Percentiles rank a stretch among this genome's conserved stretches.
Evolutionary conservation across 768 basidiomycete species (phyloP).

Genomic region (Lentinula edodes): DNA sequence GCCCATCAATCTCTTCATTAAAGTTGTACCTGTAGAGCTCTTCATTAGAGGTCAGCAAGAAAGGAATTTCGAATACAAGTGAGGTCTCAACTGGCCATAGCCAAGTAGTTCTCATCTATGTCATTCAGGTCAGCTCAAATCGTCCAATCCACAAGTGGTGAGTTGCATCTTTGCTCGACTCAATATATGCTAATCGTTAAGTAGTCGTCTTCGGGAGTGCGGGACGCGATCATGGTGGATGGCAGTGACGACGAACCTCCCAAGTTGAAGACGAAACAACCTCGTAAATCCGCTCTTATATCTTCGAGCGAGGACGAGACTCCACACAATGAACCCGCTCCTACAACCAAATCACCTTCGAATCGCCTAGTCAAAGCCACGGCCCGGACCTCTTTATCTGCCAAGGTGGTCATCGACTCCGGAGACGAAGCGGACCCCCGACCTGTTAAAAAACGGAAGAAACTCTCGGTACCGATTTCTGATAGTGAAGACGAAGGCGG

Average conservation of each 20-base stretch:
- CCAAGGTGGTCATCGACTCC: background rate
- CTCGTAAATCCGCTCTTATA: background rate
- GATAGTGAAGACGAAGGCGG: slow-evolving; percentile 14
- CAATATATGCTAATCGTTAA: background rate
- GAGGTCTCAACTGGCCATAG: background rate
- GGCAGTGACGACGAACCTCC: background rate
- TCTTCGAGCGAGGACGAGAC: background rate
- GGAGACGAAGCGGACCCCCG: background rate
- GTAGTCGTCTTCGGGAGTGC: background rate
- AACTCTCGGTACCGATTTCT: slow-evolving; percentile 3
- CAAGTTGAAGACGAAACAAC: background rate
- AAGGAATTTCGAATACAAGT: background rate
- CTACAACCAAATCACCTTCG: background rate
- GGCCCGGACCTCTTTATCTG: background rate
- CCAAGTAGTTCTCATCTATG: background rate
- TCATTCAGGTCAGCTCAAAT: background rate
- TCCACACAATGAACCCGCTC: background rate
- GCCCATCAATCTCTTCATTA: background rate
- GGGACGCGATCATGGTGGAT: slow-evolving; percentile 3
- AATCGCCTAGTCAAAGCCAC: background rate
- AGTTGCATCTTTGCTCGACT: background rate
- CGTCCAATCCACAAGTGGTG: background rate
- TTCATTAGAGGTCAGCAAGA: background rate
- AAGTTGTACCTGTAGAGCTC: background rate
- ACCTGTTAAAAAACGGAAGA: slow-evolving; percentile 5